Evolutionary conservation across 257 asterid genomes (phyloP).

Genomic region (Nicotiana undulata): DNA sequence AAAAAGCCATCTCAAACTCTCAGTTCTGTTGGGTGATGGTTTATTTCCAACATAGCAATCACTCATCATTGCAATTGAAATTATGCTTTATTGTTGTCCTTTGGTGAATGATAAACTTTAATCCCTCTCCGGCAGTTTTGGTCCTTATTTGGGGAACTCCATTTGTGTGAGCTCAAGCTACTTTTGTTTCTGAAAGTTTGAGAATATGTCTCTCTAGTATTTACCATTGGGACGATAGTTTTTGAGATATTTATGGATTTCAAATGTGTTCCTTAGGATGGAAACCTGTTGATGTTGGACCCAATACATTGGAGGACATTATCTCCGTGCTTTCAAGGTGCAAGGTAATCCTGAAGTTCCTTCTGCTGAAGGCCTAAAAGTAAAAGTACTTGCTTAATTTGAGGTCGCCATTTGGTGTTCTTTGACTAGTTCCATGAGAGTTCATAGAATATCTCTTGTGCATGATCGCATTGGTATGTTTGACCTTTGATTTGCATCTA

Average conservation of each 20-base stretch:
- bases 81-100: background rate
- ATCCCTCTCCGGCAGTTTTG: background rate
- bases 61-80: background rate
- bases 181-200: background rate
- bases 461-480: background rate
- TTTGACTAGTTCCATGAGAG: background rate
- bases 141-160: background rate
- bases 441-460: background rate
- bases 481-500: background rate
- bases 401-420: background rate
- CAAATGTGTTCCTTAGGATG: conserved; percentile 41
- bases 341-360: conserved; percentile 40
- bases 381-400: background rate
- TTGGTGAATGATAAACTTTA: background rate
- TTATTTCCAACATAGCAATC: background rate
- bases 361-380: background rate
- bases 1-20: background rate
- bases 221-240: background rate
- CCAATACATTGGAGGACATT: conserved; percentile 62
- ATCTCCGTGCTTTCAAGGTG: conserved; percentile 41
- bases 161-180: background rate
- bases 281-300: conserved; percentile 89
- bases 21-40: background rate
- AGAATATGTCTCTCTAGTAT: background rate
- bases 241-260: background rate